Conservation (phyloP, 257 asterid genomes). For the Solanum etuberosum region DNA sequence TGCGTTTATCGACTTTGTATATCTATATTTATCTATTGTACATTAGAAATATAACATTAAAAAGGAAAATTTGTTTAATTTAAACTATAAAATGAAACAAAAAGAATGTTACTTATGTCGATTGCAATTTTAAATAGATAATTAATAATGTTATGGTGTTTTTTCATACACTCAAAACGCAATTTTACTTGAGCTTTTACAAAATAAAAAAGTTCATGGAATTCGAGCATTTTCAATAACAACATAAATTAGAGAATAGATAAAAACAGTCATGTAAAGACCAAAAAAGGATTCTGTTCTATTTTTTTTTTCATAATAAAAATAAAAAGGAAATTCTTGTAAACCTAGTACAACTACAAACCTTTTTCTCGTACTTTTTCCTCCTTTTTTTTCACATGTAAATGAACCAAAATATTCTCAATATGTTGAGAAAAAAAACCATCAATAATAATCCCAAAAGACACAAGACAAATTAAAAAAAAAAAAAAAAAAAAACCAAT, state of each 20-base stretch:
- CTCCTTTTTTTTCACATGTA: not conserved
- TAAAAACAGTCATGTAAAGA: not conserved
- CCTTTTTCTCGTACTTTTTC: not conserved
- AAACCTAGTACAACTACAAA: not conserved
- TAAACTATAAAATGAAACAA: too few species aligned
- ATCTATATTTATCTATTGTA: too few species aligned
- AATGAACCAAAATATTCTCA: not conserved
- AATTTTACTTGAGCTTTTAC: too few species aligned
- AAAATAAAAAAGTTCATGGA: not conserved
- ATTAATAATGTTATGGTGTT: not conserved
- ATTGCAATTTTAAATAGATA: not conserved
- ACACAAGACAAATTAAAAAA: not conserved
- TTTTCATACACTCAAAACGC: not conserved
- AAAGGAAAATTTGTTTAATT: not conserved
- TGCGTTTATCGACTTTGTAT: not conserved
- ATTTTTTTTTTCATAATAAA: not conserved
- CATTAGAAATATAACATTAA: not conserved
- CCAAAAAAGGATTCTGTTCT: not conserved
- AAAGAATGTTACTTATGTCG: too few species aligned
- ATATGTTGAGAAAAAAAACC: not conserved
- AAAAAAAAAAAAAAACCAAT: constrained; percentile 1
- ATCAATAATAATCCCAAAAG: not conserved
- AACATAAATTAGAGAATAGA: not conserved
- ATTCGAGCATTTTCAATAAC: not conserved
- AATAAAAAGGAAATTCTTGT: not conserved